phyloP scores from a whole-genome alignment of 768 basidiomycete genomes.

The Phlebiopsis gigantea region DNA sequence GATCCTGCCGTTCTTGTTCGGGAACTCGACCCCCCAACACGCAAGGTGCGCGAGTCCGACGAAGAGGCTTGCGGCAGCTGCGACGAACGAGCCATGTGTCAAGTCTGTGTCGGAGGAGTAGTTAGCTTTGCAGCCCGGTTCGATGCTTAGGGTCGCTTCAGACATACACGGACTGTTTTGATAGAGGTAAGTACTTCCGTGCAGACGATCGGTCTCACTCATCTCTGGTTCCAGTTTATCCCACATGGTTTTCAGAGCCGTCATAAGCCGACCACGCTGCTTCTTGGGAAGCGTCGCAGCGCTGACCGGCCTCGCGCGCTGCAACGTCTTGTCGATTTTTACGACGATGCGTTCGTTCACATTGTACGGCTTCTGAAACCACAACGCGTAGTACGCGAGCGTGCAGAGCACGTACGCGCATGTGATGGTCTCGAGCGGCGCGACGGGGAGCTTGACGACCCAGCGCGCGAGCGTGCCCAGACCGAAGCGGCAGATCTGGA shows the following conservation, averaged over 20 bases:
- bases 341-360: slow-evolving; percentile 13
- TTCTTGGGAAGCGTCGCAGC: too few relatives aligned
- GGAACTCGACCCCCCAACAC: slow-evolving; percentile 16
- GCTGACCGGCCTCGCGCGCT: not conserved
- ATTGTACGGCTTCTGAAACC: slow-evolving; percentile 15
- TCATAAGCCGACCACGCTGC: not conserved
- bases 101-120: slow-evolving; percentile 1
- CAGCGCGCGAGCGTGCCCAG: slow-evolving; percentile 4
- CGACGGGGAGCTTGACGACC: slow-evolving; percentile 4
- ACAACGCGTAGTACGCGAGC: slow-evolving; percentile 14
- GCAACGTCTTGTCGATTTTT: slow-evolving; percentile 3
- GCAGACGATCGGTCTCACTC: slow-evolving; percentile 8
- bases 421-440: slow-evolving; percentile 13
- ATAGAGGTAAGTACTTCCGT: slow-evolving; percentile 10
- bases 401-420: slow-evolving; percentile 16
- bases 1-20: slow-evolving; percentile 13
- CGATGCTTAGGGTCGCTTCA: not conserved
- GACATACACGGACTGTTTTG: slow-evolving; percentile 15
- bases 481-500: slow-evolving; percentile 13
- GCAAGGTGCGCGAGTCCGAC: slow-evolving; percentile 15
- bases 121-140: not conserved
- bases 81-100: slow-evolving; percentile 14
- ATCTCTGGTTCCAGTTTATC: slow-evolving; percentile 9
- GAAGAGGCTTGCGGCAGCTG: slow-evolving; percentile 7
- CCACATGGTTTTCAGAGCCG: not conserved